These are phyloP conservation scores for Eucalyptus tenuipes DNA, from an alignment of 345 rosid species.

Conservation along the genomic window DNA sequence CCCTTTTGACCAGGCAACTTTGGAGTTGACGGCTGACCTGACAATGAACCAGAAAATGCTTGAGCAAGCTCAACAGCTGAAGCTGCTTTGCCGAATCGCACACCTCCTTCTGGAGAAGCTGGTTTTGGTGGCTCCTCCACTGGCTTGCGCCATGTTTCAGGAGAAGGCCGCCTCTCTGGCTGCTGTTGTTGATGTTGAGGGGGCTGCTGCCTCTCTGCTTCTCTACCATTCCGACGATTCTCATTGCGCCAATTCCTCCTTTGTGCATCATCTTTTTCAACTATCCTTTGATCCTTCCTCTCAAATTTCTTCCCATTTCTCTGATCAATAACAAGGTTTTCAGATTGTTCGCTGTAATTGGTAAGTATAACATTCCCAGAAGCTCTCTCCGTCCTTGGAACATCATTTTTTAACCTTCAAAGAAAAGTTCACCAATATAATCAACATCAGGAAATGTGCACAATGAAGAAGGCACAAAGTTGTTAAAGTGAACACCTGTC, in stretches of 20 bases:
- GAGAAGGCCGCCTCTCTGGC: slow-evolving; percentile 59
- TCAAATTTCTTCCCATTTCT: slow-evolving; percentile 35
- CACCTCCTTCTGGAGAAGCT: slow-evolving; percentile 33
- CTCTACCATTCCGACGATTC: slow-evolving; percentile 21
- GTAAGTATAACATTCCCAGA: slow-evolving; percentile 17
- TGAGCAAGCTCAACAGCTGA: slow-evolving; percentile 75
- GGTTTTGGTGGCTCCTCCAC: slow-evolving; percentile 38
- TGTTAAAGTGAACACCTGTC: slow-evolving; percentile 33
- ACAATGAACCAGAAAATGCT: slow-evolving; percentile 50
- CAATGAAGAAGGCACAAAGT: background rate
- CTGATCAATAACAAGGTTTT: slow-evolving; percentile 22
- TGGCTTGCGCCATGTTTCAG: slow-evolving; percentile 75
- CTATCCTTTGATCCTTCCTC: slow-evolving; percentile 35
- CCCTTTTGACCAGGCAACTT: slow-evolving; percentile 13
- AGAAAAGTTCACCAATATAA: background rate
- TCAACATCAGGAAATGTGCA: background rate
- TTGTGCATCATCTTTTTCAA: slow-evolving; percentile 41
- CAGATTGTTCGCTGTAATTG: slow-evolving; percentile 21
- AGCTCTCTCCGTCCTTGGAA: slow-evolving; percentile 29
- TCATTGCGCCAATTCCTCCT: slow-evolving; percentile 56
- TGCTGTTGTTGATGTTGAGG: slow-evolving; percentile 15
- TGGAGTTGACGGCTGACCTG: slow-evolving; percentile 35
- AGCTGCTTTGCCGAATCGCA: slow-evolving; percentile 54
- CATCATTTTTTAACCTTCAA: slow-evolving; percentile 30
- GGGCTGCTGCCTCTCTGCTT: slow-evolving; percentile 27